Evolutionary conservation across 2,329 filamentous ascomycete species (phyloP), one percentile per base, ranked within the genome.

Genomic region (Claviceps sp.): DNA sequence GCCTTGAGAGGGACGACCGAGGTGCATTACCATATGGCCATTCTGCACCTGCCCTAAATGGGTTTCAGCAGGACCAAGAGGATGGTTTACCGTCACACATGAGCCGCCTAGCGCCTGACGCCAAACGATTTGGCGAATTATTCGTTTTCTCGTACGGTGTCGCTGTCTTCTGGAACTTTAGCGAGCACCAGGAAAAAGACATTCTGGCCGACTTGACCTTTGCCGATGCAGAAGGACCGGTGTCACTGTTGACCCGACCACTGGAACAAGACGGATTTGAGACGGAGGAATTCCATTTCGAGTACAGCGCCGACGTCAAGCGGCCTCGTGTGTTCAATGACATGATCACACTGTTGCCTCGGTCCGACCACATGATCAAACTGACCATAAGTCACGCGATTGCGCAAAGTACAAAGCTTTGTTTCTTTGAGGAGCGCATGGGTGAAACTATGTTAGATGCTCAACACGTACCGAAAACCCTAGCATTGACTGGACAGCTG

Each of bases 121-220:
- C 84, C 38, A 83, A 91, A 62, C 78, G 83, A 52, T 88, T 95
- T 63, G 91, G 88, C 43, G 93, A 98, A 69, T 88, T 97, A 81
- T 97, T 95, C 64, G 85, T 98, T 60, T 97, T 94, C 67, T 91
- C 87, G 16, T 98, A 98, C 63, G 93, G 93, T 20, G 91, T 98
- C 0, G 91, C 93, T 0, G 93, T 98, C 5, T 95, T 98, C 65
- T 98, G 93, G 93, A 98, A 98, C 66, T 96, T 98, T 61, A 91
- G 88, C 11, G 90, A 95, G 66, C 80, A 85, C 57, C 93, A 98
- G 65, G 93, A 98, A 66, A 96, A 95, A 68, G 90, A 96, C 61
- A 88, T 97, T 47, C 78, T 98, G 22, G 93, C 93, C 41, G 93
- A 98, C 67, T 73, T 98, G 51, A 93, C 89, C 1, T 97, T 98